Base-by-base conservation (phyloP, 768 basidiomycete species). In the Suillus hirtellus region DNA sequence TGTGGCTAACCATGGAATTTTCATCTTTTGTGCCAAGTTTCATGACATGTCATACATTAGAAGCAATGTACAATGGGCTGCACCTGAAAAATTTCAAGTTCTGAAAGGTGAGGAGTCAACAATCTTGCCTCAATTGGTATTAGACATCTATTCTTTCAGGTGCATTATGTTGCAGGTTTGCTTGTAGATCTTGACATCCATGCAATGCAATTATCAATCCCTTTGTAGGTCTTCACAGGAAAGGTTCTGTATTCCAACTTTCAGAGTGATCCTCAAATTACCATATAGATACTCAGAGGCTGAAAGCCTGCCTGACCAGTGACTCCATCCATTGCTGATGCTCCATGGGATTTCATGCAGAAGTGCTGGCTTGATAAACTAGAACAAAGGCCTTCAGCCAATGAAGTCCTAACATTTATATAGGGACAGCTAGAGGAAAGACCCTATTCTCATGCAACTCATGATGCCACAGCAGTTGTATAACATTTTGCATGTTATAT, bases 351-450 rank as follows among this genome's bases (percentile, higher is more conserved):
- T 14, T 63, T 64, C 44, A 64, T 63, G 37, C 47, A 64, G 60
- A 43, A 46, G 38, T 64, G 63, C 38, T 64, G 63, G 63, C 5
- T 64, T 80, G 35, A 44, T 21, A 19, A 49, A 14, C 24, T 11
- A 19, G 46, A 63, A 10, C 44, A 50, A 8, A 37, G 59, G 31
- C 60, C 62, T 40, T 60, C 59, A 3, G 62, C 62, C 1, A 21
- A 50, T 9, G 58, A 50, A 38, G 60, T 27, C 3, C 14, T 37
- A 37, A 37, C 9, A 17, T 63, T 63, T 49, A 34, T 34, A 7
- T n/a, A 50, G 31, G n/a, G 10, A 17, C 58, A 63, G 37, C n/a
- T 9, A 55, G 8, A 38, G 9, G 38, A 24, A 10, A 56, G 24
- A 9, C 15, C 12, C 7, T 56, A 21, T 2, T 54, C 34, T 5